phyloP scores from a whole-genome alignment of 441 rosid genomes.

The Croton laevigatus region DNA sequence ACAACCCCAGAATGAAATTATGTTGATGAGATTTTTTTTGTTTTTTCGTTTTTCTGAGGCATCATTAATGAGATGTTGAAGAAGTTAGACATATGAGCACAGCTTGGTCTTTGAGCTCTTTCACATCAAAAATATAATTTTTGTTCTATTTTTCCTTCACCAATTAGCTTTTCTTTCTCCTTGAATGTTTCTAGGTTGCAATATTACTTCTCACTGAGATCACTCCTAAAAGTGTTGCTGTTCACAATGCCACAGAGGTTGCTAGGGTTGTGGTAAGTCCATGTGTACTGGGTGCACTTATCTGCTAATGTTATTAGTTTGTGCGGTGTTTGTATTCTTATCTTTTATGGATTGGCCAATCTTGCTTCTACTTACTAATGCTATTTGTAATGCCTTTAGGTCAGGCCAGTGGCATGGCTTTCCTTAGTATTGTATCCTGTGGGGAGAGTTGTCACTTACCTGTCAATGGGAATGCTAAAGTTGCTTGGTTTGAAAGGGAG shows the following conservation, averaged over 20 bases:
- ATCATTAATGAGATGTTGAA: not conserved
- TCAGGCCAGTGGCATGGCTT: conserved; percentile 99
- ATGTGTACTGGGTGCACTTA: not conserved
- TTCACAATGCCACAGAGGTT: conserved; percentile 93
- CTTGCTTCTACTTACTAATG: conserved; percentile 27
- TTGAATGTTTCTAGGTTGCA: conserved; percentile 60
- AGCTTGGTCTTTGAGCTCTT: not conserved
- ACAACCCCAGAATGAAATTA: not conserved
- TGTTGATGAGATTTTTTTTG: not conserved
- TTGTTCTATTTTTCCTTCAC: conserved; percentile 7
- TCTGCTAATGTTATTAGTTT: not conserved
- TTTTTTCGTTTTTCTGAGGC: not conserved
- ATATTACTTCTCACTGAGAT: conserved; percentile 94
- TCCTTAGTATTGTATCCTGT: conserved; percentile 93
- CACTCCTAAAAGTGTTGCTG: conserved; percentile 98
- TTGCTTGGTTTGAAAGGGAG: conserved; percentile 90
- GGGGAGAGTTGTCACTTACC: conserved; percentile 86
- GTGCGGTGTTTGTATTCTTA: conserved; percentile 7
- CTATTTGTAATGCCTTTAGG: conserved; percentile 64
- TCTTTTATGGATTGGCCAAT: conserved; percentile 17
- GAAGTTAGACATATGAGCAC: not conserved
- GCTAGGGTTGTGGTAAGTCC: conserved; percentile 90
- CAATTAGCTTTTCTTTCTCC: conserved; percentile 9
- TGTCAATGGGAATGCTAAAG: conserved; percentile 98
- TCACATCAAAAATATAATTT: not conserved